Evolutionary conservation across 1,284 basidiomycete species (phyloP), one percentile per base, ranked within the genome.

Genomic region (Ceratobasidium sp.): DNA sequence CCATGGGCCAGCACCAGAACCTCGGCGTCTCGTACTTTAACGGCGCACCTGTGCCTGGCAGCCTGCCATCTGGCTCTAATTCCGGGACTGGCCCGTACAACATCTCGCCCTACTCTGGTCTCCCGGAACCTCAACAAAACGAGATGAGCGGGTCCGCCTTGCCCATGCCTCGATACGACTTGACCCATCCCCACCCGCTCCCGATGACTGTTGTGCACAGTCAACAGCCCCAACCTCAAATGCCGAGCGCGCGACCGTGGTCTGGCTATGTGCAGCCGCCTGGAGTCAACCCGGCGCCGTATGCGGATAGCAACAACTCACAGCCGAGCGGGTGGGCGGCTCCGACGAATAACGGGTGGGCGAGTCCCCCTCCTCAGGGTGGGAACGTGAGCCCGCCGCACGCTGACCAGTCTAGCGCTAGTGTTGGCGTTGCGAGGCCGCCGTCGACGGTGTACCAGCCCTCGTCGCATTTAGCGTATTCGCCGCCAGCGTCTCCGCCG

Each of bases 1-100:
- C 64, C 14, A 58, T 69, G 53, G 53, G 7, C 16, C 64, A 69
- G 23, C n/a, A 54, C 53, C 64, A 69, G 40, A 56, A 54, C 64
- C 51, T 56, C 1, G 64, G 64, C 18, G 64, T 33, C 23, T 69
- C 64, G 16, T 69, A 69, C 38, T 49, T 62, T 49, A 36, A 36
- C 28, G 23, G 23, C 23, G 21, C 33, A n/a, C 38, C 23, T 28
- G 14, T 12, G 2, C 40, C 53, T 18, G 40, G 12, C 2, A 69
- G 40, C 38, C 53, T 53, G 0, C 33, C 33, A n/a, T 44, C 64
- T 18, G 64, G 51, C 12, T 28, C 60, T 3, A 44, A 30, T 11
- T 54, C 51, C 12, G 42, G 44, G 16, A 16, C 30, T 0, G 59
- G 59, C 25, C 56, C 56, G 56, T 40, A 58, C 36, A 58, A 58